Conservation (phyloP, 768 basidiomycete genomes). For the Boletus insuetus region DNA sequence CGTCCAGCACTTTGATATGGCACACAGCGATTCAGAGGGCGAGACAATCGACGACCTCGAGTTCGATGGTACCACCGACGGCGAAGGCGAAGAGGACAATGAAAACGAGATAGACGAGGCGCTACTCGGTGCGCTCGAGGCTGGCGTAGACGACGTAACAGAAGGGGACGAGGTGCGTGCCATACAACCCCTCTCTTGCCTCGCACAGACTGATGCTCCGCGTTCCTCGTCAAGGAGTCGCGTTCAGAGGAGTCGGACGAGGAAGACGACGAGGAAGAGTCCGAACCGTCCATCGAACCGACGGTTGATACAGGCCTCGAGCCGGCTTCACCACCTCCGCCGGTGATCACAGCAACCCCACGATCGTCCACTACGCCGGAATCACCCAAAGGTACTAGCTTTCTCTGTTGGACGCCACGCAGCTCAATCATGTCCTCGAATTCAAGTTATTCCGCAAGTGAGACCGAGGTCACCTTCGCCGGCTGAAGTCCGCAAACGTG, state of each 20-base stretch:
- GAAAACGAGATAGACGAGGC: conserved; percentile 59
- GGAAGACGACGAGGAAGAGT: conserved; percentile 50
- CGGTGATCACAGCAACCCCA: conserved; percentile 24
- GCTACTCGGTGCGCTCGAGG: conserved; percentile 56
- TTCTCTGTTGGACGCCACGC: not conserved
- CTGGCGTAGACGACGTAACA: conserved; percentile 57
- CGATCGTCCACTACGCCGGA: conserved; percentile 30
- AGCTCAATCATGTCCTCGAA: conserved; percentile 20
- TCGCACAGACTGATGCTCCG: conserved; percentile 5
- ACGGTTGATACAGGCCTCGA: conserved; percentile 31
- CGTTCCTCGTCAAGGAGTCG: conserved; percentile 44
- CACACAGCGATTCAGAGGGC: conserved; percentile 61
- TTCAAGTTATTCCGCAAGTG: conserved; percentile 22
- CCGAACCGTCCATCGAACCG: conserved; percentile 37
- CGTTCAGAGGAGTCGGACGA: conserved; percentile 60
- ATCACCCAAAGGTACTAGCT: conserved; percentile 33
- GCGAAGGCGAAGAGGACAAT: conserved; percentile 43
- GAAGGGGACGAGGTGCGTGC: conserved; percentile 69
- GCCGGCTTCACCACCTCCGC: conserved; percentile 27
- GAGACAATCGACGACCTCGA: conserved; percentile 60
- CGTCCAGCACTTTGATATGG: conserved; percentile 34
- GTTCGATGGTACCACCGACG: conserved; percentile 46
- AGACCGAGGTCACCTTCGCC: conserved; percentile 50
- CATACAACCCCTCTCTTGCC: not conserved
- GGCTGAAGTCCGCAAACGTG: conserved; percentile 50